Conservation (phyloP, 2,329 filamentous ascomycete genomes). For the Apiospora saccharicola region DNA sequence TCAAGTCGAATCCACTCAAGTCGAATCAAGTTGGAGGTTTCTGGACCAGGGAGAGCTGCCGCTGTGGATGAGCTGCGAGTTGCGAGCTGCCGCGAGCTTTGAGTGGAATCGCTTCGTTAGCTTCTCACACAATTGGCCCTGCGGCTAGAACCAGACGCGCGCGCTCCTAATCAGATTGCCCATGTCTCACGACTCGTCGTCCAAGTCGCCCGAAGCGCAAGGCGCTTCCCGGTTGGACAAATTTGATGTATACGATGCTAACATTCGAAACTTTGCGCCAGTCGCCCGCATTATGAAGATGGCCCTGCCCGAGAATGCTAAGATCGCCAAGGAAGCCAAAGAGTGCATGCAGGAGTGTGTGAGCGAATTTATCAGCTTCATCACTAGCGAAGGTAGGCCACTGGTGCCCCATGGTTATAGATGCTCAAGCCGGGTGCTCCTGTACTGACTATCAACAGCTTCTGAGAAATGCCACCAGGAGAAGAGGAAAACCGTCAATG, state of each 20-base stretch:
- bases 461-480: conserved; percentile 99
- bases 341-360: conserved; percentile 99
- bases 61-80: conserved; percentile 31
- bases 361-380: conserved; percentile 99
- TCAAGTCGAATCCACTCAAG: conserved; percentile 34
- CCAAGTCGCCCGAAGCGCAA: conserved; percentile 57
- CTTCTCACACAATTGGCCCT: conserved; percentile 44
- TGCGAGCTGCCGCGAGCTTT: conserved; percentile 33
- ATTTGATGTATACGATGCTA: conserved; percentile 77
- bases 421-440: conserved; percentile 28
- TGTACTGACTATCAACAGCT: conserved; percentile 62
- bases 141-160: conserved; percentile 51
- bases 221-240: conserved; percentile 57
- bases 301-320: conserved; percentile 95
- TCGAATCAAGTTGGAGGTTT: conserved; percentile 39
- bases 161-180: conserved; percentile 45
- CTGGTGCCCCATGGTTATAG: conserved; percentile 25
- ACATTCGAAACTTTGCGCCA: conserved; percentile 93
- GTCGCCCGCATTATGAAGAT: conserved; percentile 99
- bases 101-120: conserved; percentile 57
- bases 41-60: conserved; percentile 33
- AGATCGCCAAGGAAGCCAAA: conserved; percentile 98
- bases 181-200: conserved; percentile 68
- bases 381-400: conserved; percentile 94
- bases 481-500: conserved; percentile 98